Evolutionary conservation across 805 yeast genomes (phyloP).

Genomic region (Candida methanosorbosa): DNA sequence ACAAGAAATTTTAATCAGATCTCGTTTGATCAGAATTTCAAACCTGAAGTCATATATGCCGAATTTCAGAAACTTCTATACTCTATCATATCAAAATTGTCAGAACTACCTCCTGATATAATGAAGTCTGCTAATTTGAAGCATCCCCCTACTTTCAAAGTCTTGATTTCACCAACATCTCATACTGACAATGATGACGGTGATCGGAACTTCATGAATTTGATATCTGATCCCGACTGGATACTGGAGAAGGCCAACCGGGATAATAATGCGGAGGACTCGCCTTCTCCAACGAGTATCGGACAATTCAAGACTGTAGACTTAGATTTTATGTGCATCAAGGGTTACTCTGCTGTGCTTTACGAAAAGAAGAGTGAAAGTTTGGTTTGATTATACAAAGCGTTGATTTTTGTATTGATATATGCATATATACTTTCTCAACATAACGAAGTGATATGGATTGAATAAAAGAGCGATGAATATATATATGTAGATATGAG

Average conservation of each 20-base stretch:
- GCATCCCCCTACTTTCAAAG: constrained; percentile 11
- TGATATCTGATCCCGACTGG: constrained; percentile 16
- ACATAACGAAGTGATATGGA: too few species aligned
- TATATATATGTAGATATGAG: too few species aligned
- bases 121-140: not conserved
- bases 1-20: constrained; percentile 1
- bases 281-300: not conserved
- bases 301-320: constrained; percentile 8
- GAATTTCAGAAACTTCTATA: constrained; percentile 11
- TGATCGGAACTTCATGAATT: constrained; percentile 7
- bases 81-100: not conserved
- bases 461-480: too few species aligned
- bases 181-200: constrained; percentile 3
- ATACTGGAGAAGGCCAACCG: constrained; percentile 9
- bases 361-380: not conserved
- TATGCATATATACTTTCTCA: too few species aligned
- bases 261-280: not conserved
- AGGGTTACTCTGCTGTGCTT: constrained; percentile 6
- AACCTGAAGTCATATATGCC: constrained; percentile 9
- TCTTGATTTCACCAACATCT: constrained; percentile 12
- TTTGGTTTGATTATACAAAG: too few species aligned
- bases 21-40: constrained; percentile 6
- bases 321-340: constrained; percentile 16
- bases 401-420: too few species aligned
- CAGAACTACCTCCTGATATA: not conserved